These are phyloP conservation scores for Ophiostoma quercus DNA, from an alignment of 2,329 filamentous ascomycete species.

Conservation along the genomic window DNA sequence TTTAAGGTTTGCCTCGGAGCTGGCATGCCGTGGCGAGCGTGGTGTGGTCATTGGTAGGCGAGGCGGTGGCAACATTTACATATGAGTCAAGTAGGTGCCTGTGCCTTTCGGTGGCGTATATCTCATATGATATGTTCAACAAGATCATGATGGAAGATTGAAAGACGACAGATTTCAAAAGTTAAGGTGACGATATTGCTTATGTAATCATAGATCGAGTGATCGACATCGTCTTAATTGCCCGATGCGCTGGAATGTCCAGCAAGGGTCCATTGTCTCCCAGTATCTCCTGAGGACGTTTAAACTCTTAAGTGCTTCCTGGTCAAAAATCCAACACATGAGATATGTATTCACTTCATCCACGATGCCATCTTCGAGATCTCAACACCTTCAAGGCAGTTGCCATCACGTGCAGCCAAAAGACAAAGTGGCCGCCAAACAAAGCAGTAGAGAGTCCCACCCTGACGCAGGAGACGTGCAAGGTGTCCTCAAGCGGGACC, in stretches of 20 bases:
- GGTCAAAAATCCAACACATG: not conserved
- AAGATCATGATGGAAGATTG: no score
- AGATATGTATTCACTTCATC: no score
- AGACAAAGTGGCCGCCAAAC: not conserved
- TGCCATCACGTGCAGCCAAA: conserved; percentile 6
- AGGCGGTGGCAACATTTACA: not conserved
- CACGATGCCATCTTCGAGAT: no score
- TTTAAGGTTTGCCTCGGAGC: not conserved
- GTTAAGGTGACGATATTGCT: no score
- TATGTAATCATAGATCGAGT: no score
- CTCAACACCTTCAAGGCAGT: no score
- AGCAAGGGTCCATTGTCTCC: not conserved
- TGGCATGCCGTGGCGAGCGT: no score
- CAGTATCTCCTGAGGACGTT: not conserved
- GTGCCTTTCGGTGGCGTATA: not conserved
- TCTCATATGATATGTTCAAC: no score
- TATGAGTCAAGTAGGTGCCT: not conserved
- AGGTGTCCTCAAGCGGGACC: conserved; percentile 29
- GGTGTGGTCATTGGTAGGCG: not conserved
- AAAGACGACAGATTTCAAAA: no score
- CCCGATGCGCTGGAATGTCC: no score
- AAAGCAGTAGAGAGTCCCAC: not conserved
- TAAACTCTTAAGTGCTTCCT: no score
- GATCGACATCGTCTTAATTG: no score
- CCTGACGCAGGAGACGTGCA: conserved; percentile 23